phyloP scores from a whole-genome alignment of 2,329 filamentous ascomycete genomes.

The Macrophomina tecta region DNA sequence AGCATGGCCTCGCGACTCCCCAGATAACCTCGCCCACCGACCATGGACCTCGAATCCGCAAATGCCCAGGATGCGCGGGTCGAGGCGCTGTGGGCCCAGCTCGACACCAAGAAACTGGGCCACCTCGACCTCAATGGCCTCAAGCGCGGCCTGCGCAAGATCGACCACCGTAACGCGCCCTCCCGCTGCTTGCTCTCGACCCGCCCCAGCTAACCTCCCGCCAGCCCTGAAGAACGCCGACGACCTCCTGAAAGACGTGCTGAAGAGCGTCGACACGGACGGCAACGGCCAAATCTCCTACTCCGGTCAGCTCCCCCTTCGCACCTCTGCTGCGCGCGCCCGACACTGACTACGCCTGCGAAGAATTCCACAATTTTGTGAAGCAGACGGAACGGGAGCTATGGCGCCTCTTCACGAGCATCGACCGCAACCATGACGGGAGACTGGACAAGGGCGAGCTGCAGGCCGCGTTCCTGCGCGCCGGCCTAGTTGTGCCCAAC shows the following conservation, averaged over 20 bases:
- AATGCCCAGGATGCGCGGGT: slow-evolving; percentile 81
- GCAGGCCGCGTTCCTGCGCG: slow-evolving; percentile 74
- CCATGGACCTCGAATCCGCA: slow-evolving; percentile 77
- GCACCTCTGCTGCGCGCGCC: slow-evolving; percentile 2
- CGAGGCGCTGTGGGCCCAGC: slow-evolving; percentile 79
- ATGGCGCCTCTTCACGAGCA: slow-evolving; percentile 78
- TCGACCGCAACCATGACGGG: slow-evolving; percentile 85
- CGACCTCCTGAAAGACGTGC: slow-evolving; percentile 78
- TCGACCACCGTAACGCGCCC: slow-evolving; percentile 81
- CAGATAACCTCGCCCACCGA: slow-evolving; percentile 40
- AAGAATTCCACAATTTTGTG: slow-evolving; percentile 91
- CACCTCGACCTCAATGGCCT: slow-evolving; percentile 84
- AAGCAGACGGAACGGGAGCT: slow-evolving; percentile 86
- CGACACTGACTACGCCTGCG: slow-evolving; percentile 32
- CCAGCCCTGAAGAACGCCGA: slow-evolving; percentile 89
- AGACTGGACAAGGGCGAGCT: slow-evolving; percentile 88
- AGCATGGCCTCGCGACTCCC: slow-evolving; percentile 46
- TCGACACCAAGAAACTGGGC: slow-evolving; percentile 78
- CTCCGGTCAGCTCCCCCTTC: slow-evolving; percentile 63
- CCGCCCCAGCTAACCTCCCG: slow-evolving; percentile 35
- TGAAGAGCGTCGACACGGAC: slow-evolving; percentile 83
- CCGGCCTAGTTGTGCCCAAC: slow-evolving; percentile 78
- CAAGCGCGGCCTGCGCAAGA: slow-evolving; percentile 81
- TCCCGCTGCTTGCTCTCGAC: slow-evolving; percentile 29
- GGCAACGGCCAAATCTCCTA: slow-evolving; percentile 90